These are phyloP conservation scores for Spergularia azorica DNA, from an alignment of 179 eudicot genomes.

Conservation along the genomic window DNA sequence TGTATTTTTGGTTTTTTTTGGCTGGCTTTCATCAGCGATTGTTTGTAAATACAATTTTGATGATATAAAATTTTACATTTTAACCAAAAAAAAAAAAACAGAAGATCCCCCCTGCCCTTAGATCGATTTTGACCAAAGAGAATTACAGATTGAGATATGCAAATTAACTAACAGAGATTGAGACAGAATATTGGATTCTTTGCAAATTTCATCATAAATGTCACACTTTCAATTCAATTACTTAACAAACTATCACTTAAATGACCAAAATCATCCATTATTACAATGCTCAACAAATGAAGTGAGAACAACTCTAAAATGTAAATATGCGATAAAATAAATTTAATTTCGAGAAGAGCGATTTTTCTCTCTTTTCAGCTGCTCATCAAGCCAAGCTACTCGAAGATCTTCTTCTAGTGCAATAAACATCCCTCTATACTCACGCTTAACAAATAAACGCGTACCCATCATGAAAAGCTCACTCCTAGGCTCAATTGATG, in stretches of 20 bases:
- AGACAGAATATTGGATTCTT: too few relatives aligned
- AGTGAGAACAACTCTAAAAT: neutral
- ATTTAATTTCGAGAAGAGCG: neutral
- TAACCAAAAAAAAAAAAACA: neutral
- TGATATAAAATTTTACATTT: too few relatives aligned
- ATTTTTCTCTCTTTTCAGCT: slow-evolving; percentile 5
- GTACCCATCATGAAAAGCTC: neutral
- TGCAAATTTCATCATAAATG: too few relatives aligned
- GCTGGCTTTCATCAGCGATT: too few relatives aligned
- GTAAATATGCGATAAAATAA: neutral
- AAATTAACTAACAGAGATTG: too few relatives aligned
- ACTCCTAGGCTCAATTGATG: neutral
- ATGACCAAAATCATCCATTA: too few relatives aligned
- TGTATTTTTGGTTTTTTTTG: too few relatives aligned
- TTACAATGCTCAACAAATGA: neutral
- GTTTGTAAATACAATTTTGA: too few relatives aligned
- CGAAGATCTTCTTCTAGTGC: neutral
- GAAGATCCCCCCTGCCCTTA: neutral
- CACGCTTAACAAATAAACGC: slow-evolving; percentile 10
- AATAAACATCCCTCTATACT: slow-evolving; percentile 15
- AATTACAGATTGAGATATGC: neutral
- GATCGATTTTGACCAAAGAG: neutral
- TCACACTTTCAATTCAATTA: too few relatives aligned
- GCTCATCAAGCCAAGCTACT: neutral
- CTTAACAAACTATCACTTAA: too few relatives aligned